Evolutionary conservation across 140 eudicot genomes (phyloP), one percentile per base, ranked within the genome.

Genomic region (Flaveria floridana): DNA sequence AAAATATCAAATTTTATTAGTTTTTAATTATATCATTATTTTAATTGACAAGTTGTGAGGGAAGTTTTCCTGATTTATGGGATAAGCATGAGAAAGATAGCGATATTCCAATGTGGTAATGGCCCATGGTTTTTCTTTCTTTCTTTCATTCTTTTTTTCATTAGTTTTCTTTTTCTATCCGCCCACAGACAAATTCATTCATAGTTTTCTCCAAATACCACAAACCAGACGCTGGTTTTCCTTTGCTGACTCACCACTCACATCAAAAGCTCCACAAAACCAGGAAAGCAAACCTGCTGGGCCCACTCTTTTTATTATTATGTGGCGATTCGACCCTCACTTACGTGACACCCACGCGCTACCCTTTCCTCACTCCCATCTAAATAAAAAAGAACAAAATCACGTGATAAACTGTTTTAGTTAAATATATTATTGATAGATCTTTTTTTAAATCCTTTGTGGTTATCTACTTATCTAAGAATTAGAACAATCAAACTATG

Each of bases 241-340:
- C 30, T 44, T 42, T 69, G 80, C 84, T 68, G 84, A 79, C 76
- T 80, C 80, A 74, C 44, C 13, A n/a, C 71, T 46, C 50, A 62
- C 55, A 25, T 28, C 2, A 72, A 50, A 61, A 39, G 23, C 53
- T 76, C 84, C 84, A 61, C 64, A 81, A 78, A 78, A 71, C 67
- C 82, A 78, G 82, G 82, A 78, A 67, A 13, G 18, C 34, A 26
- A 18, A 70, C 76, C 14, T 2, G 3, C 47, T 61, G 61, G 70
- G 30, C 78, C 73, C 57, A 21, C 12, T 4, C 13, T 25, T 72
- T 11, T 75, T n/a, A 1, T 16, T 75, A 4, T 4, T 34, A 89
- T 83, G 96, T 85, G 89, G 91, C 91, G 89, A 89, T 84, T 76
- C 89, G 93, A 78, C 85, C 92, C 84, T 65, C 85, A 8, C 84